Percentiles rank a stretch among this genome's conserved stretches.
These are phyloP conservation scores for Ogataea methanolica DNA, from an alignment of 805 yeast genomes.

Conservation along the genomic window DNA sequence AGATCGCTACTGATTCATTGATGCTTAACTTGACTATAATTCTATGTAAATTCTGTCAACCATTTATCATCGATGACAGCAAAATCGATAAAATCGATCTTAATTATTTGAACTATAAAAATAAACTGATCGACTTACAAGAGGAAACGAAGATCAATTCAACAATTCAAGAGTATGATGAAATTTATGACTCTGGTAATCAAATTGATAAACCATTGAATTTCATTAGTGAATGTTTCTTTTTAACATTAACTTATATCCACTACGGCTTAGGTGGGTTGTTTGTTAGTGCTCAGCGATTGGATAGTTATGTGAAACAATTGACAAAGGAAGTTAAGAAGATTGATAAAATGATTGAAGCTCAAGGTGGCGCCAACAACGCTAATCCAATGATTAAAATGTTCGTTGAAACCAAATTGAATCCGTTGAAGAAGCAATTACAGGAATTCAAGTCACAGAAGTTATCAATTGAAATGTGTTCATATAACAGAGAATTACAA, in stretches of 20 bases:
- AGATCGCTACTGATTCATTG: constrained; percentile 72
- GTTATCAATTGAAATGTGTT: constrained; percentile 59
- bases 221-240: constrained; percentile 91
- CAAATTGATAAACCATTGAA: constrained; percentile 42
- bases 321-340: constrained; percentile 49
- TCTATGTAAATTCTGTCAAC: constrained; percentile 69
- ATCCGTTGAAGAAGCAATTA: constrained; percentile 31
- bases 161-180: constrained; percentile 64
- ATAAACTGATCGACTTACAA: constrained; percentile 52
- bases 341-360: constrained; percentile 36
- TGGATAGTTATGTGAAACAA: constrained; percentile 45
- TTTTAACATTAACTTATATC: constrained; percentile 66
- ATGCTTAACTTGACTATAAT: constrained; percentile 72
- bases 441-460: constrained; percentile 38
- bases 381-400: constrained; percentile 27
- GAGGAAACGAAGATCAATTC: constrained; percentile 86
- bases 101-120: constrained; percentile 54
- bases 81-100: constrained; percentile 76
- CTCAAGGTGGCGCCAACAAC: constrained; percentile 6
- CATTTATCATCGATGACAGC: constrained; percentile 62
- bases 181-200: constrained; percentile 41
- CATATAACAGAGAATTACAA: constrained; percentile 53
- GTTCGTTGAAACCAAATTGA: constrained; percentile 24
- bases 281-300: constrained; percentile 49
- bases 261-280: constrained; percentile 91